phyloP scores from a whole-genome alignment of 805 yeast genomes.

The Kodamaea lidongshanica region DNA sequence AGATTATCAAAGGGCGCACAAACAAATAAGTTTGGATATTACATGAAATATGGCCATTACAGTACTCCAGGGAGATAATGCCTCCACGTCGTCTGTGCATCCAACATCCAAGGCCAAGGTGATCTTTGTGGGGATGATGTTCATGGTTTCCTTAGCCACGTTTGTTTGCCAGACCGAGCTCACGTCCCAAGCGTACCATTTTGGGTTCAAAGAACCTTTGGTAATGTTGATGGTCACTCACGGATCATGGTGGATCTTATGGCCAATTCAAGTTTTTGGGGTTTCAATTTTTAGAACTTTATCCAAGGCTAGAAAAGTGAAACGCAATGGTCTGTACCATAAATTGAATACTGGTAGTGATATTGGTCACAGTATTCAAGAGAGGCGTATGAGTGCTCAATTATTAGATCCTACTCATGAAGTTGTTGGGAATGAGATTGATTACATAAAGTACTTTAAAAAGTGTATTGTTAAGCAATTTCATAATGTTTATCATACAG shows the following conservation, averaged over 20 bases:
- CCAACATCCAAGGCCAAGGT: constrained; percentile 32
- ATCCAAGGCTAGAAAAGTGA: constrained; percentile 17
- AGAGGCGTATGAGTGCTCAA: constrained; percentile 27
- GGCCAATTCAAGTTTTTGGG: constrained; percentile 59
- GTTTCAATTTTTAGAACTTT: constrained; percentile 44
- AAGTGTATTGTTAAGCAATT: constrained; percentile 36
- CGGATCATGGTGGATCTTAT: constrained; percentile 66
- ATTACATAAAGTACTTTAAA: constrained; percentile 24
- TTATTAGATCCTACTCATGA: constrained; percentile 16
- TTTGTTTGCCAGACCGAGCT: constrained; percentile 79
- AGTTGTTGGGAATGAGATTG: constrained; percentile 11
- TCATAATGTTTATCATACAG: constrained; percentile 40
- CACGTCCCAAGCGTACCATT: constrained; percentile 60
- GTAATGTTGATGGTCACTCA: constrained; percentile 64
- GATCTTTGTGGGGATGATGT: constrained; percentile 27
- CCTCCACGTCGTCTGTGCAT: constrained; percentile 17
- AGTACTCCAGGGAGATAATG: constrained; percentile 19
- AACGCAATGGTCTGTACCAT: constrained; percentile 7
- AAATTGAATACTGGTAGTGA: constrained; percentile 13
- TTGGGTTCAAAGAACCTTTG: constrained; percentile 63
- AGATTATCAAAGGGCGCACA: too few relatives aligned
- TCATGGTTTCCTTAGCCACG: constrained; percentile 37
- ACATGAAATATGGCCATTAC: constrained; percentile 27
- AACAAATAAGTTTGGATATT: too few relatives aligned
- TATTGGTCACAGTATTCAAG: constrained; percentile 18